phyloP scores from a whole-genome alignment of 1,284 basidiomycete species.

The Erythrobasidium hasegawianum region DNA sequence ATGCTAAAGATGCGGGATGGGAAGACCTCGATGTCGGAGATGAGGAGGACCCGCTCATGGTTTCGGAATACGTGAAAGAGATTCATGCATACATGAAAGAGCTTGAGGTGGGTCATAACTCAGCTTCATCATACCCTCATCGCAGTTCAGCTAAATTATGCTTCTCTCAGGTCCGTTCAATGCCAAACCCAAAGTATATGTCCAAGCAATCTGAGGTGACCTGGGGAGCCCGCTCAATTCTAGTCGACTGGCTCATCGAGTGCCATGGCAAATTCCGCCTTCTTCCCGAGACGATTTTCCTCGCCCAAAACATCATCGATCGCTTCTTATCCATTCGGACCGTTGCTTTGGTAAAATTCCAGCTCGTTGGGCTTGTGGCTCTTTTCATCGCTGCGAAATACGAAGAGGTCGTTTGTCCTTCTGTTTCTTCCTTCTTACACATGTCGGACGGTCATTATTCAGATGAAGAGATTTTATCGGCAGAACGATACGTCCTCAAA shows the following conservation, averaged over 20 bases:
- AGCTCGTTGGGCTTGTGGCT: slow-evolving; percentile 89
- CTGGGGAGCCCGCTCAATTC: slow-evolving; percentile 86
- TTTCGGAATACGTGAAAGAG: slow-evolving; percentile 90
- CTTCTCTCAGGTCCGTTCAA: slow-evolving; percentile 72
- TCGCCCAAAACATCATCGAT: slow-evolving; percentile 92
- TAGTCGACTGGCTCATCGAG: slow-evolving; percentile 96
- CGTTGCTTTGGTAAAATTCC: slow-evolving; percentile 86
- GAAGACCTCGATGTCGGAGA: slow-evolving; percentile 91
- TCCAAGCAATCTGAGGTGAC: slow-evolving; percentile 80
- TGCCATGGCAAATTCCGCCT: slow-evolving; percentile 91
- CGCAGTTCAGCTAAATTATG: too few species aligned
- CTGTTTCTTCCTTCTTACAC: slow-evolving; percentile 78
- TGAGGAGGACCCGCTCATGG: slow-evolving; percentile 92
- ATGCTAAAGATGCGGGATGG: slow-evolving; percentile 58
- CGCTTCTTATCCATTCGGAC: slow-evolving; percentile 88
- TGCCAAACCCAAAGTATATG: slow-evolving; percentile 89
- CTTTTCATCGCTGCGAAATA: slow-evolving; percentile 93
- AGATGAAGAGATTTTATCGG: slow-evolving; percentile 82
- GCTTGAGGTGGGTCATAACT: slow-evolving; percentile 57
- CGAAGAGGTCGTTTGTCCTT: slow-evolving; percentile 91
- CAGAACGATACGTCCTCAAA: slow-evolving; percentile 88
- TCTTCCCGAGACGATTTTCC: slow-evolving; percentile 91
- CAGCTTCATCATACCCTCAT: too few species aligned
- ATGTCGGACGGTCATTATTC: slow-evolving; percentile 85
- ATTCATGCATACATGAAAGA: slow-evolving; percentile 89